Evolutionary conservation across 352 stramenopile species (phyloP), one percentile per base, ranked within the genome.

Genomic region (Phytopythium boreale): DNA sequence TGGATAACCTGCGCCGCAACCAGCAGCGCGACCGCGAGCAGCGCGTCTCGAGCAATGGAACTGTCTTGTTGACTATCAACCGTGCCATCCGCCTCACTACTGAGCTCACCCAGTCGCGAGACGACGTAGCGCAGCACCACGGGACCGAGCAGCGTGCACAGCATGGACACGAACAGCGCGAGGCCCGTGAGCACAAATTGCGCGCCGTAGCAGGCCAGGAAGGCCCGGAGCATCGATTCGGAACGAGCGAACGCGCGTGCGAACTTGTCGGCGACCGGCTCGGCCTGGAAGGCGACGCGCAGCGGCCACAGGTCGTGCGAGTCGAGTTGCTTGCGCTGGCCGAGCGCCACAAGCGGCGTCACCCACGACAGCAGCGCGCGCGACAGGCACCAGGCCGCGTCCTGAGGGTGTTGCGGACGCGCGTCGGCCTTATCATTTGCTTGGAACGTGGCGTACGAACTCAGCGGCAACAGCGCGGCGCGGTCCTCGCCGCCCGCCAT

Each of bases 111-210:
- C 14, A 86, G 68, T 10, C 43, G 65, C 4, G 69, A 71, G 19
- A 84, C 68, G 24, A 87, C 76, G 20, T 80, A 37, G 4, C 67
- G 56, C 2, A 88, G 66, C 58, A 85, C 77, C 1, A 87, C 57
- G 3, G 77, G 79, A 0, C 77, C 79, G 10, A 87, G 24, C n/a
- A 88, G 64, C 39, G 71, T 80, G 52, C 69, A 78, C 36, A 81
- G 56, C 69, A 79, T 84, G 47, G 71, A 74, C 24, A 82, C 59
- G 17, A 83, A 61, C 43, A 82, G 76, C 19, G 62, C 74, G 24
- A 74, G 36, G 10, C 79, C 79, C 17, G 75, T 82, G 59, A 80
- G 52, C 29, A 65, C 51, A 36, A 85, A 77, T 4, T 71, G 71
- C 14, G 34, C 26, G 1, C 71, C 69, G n/a, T 85, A 85, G 31